Percentiles rank a stretch among this genome's conserved stretches.
These are phyloP conservation scores for Neolentinus lepideus DNA, from an alignment of 1,284 basidiomycete species.

Conservation along the genomic window DNA sequence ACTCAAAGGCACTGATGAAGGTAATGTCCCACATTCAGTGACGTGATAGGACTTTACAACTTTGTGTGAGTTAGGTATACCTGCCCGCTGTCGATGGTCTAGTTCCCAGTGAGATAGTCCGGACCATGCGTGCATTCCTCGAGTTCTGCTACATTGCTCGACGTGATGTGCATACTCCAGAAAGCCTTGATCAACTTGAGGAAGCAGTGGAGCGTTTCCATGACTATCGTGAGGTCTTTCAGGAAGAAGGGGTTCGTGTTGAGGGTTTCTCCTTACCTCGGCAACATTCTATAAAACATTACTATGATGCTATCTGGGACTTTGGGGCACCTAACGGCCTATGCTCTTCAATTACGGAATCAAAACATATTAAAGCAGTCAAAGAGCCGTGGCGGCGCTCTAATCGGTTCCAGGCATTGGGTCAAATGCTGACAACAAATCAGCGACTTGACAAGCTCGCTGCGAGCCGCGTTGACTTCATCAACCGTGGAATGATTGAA, in stretches of 20 bases:
- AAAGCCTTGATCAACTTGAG: constrained; percentile 1
- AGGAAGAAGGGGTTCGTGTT: constrained; percentile 2
- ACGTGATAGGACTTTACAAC: background rate
- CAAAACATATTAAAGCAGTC: background rate
- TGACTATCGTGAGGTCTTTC: background rate
- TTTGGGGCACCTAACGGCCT: constrained; percentile 6
- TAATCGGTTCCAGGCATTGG: background rate
- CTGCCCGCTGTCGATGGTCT: constrained; percentile 7
- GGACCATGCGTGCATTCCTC: constrained; percentile 4
- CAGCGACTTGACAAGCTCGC: background rate
- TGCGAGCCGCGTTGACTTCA: background rate
- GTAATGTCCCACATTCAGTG: constrained; percentile 5
- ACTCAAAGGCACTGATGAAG: constrained; percentile 15
- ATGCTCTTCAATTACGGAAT: constrained; percentile 1
- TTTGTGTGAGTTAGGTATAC: constrained; percentile 5
- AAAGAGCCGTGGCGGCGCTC: background rate
- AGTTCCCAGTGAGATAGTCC: constrained; percentile 4
- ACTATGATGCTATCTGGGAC: constrained; percentile 2
- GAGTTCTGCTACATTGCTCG: constrained; percentile 11
- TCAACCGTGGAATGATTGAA: background rate
- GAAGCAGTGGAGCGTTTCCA: background rate
- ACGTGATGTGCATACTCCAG: constrained; percentile 1
- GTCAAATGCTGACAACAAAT: background rate
- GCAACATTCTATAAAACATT: constrained; percentile 12
- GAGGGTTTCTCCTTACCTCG: constrained; percentile 15